Evolutionary conservation across 805 yeast genomes (phyloP).

Genomic region (Candida sakaeoensis): DNA sequence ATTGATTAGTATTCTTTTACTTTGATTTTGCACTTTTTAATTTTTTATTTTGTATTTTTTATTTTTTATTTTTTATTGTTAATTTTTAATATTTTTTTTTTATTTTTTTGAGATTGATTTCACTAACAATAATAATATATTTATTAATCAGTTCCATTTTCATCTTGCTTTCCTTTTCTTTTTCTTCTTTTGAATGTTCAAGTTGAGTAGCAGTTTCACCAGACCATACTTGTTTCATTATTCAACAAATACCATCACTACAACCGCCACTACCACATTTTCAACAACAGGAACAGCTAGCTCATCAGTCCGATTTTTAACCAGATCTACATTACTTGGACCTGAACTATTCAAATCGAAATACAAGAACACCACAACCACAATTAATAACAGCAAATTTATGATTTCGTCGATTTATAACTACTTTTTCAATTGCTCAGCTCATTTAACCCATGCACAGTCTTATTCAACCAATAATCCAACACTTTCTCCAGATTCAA

Average conservation of each 20-base stretch:
- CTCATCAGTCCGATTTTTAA: background rate
- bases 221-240: background rate
- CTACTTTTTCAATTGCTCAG: conserved; percentile 18
- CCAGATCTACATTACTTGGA: background rate
- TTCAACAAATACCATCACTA: background rate
- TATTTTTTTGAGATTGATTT: too few species aligned
- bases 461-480: conserved; percentile 28
- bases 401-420: conserved; percentile 26
- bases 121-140: too few species aligned
- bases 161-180: background rate
- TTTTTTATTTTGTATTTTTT: too few species aligned
- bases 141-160: background rate
- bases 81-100: too few species aligned
- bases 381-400: background rate
- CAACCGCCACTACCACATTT: background rate
- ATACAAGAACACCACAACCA: background rate
- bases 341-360: background rate
- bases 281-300: too few species aligned
- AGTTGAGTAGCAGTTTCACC: background rate
- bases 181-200: background rate
- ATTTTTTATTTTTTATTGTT: too few species aligned
- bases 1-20: too few species aligned
- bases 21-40: too few species aligned
- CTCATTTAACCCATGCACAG: conserved; percentile 1
- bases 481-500: conserved; percentile 7